Evolutionary conservation across 768 basidiomycete species (phyloP), one percentile per base, ranked within the genome.

Genomic region (Paxillus rubicundulus): DNA sequence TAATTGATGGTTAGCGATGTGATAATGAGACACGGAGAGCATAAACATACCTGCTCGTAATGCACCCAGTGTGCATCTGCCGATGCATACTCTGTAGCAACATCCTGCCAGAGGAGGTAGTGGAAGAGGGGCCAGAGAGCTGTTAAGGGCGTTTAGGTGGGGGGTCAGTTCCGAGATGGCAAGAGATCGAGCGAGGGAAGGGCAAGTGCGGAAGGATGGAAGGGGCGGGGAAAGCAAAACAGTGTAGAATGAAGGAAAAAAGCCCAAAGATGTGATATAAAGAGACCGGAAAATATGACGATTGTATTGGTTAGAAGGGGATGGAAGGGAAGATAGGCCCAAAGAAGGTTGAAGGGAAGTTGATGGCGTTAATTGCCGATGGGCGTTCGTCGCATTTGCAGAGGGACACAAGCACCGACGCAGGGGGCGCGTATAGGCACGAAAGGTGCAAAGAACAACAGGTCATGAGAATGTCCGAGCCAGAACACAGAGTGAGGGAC

Each of bases 111-210:
- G 50, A 98, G 86, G 51, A 98, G 83, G 68, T 98, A 98, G 73
- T 98, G 97, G 82, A 98, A 97, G 38, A 98, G 75, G 1, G 96
- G 96, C 95, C 96, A 99, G 40, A 99, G 84, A 36, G 86, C 93
- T 96, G 62, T 0, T 30, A 30, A 20, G 46, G 9, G 16, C 21
- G 17, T 46, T 17, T 39, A 45, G n/a, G 45, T 37, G 42, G 49
- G 17, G 17, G 45, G 50, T 57, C 34, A 59, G 54, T n/a, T 49
- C 16, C 17, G 21, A 13, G 20, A 18, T 9, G 34, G 27, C 6
- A 4, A 27, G 8, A 16, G 39, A 5, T 5, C 12, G 20, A 40
- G 9, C 33, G 38, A 52, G 57, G 28, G 36, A 33, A 33, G 30
- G 32, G 24, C 46, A 36, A 16, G 14, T 13, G 36, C 20, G 18